Percentiles rank a stretch among this genome's conserved stretches.
These are phyloP conservation scores for Ceratocystis colombiana DNA, from an alignment of 2,329 filamentous ascomycete species.

Conservation along the genomic window DNA sequence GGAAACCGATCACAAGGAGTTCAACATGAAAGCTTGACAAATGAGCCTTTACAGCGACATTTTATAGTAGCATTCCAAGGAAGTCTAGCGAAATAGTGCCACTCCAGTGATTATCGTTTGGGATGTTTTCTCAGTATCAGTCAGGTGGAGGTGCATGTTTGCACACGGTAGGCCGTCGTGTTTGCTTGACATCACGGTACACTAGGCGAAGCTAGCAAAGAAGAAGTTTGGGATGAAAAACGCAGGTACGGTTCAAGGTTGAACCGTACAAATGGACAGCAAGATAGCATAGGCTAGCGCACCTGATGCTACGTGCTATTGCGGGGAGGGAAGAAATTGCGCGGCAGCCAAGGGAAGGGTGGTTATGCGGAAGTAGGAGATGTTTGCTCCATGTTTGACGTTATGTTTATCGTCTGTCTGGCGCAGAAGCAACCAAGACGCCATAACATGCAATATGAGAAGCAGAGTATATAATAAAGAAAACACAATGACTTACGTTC, in stretches of 20 bases:
- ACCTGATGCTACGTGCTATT: neutral
- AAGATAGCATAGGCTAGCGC: neutral
- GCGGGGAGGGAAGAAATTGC: neutral
- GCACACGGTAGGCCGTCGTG: neutral
- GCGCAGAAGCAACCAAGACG: slow-evolving; percentile 11
- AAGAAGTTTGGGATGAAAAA: slow-evolving; percentile 4
- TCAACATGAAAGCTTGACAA: neutral
- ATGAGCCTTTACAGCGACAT: neutral
- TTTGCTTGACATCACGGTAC: neutral
- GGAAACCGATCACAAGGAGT: neutral
- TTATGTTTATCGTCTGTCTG: neutral
- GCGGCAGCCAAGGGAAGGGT: neutral
- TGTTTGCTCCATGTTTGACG: slow-evolving; percentile 8
- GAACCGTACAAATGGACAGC: neutral
- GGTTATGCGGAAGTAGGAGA: neutral
- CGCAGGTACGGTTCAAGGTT: neutral
- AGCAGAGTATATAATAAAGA: neutral
- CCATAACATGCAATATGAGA: neutral
- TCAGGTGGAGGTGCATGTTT: neutral
- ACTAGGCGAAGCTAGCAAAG: slow-evolving; percentile 8
- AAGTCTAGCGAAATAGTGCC: neutral
- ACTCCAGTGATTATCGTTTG: neutral
- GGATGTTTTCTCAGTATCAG: neutral
- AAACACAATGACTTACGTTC: slow-evolving; percentile 22
- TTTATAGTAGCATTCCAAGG: neutral